Percentiles rank a stretch among this genome's conserved stretches.
phyloP scores from a whole-genome alignment of 2,329 filamentous ascomycete species.

The Monilinia fructigena region DNA sequence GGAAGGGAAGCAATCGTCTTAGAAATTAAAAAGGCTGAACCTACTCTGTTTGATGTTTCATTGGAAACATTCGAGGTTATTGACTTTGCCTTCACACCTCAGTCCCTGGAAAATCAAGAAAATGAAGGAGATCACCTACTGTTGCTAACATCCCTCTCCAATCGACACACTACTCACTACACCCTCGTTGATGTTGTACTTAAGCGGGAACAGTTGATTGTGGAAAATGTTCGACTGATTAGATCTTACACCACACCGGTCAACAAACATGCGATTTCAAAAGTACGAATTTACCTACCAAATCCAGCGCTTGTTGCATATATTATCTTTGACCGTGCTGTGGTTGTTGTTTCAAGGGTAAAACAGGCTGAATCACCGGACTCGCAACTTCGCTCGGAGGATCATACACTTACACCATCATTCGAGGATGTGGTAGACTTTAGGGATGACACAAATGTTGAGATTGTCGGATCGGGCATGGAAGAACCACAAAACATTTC shows the following conservation, averaged over 20 bases:
- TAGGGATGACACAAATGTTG: slow-evolving; percentile 60
- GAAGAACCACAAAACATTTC: slow-evolving; percentile 53
- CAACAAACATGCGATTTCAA: slow-evolving; percentile 42
- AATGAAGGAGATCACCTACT: slow-evolving; percentile 57
- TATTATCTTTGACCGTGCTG: slow-evolving; percentile 73
- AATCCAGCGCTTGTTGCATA: slow-evolving; percentile 78
- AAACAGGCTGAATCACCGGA: slow-evolving; percentile 69
- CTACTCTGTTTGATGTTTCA: slow-evolving; percentile 49
- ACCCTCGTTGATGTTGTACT: slow-evolving; percentile 71
- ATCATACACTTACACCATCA: slow-evolving; percentile 58
- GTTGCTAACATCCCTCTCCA: slow-evolving; percentile 58
- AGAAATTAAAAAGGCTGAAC: slow-evolving; percentile 58
- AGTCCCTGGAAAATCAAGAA: slow-evolving; percentile 51
- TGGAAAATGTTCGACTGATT: slow-evolving; percentile 68
- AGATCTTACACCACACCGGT: slow-evolving; percentile 60
- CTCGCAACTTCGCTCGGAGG: slow-evolving; percentile 69
- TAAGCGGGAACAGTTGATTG: slow-evolving; percentile 50
- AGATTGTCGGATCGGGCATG: slow-evolving; percentile 62
- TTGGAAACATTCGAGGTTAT: slow-evolving; percentile 67
- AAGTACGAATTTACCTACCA: slow-evolving; percentile 73
- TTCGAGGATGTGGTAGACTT: slow-evolving; percentile 90
- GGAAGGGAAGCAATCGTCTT: slow-evolving; percentile 62
- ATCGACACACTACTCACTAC: slow-evolving; percentile 59
- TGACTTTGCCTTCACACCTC: slow-evolving; percentile 72
- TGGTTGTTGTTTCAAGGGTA: slow-evolving; percentile 73